A percentile compares a stretch with the other conserved stretches of the same genome.
Evolutionary conservation across 2,329 filamentous ascomycete species (phyloP).

Genomic region (Ceratocystis papillata): DNA sequence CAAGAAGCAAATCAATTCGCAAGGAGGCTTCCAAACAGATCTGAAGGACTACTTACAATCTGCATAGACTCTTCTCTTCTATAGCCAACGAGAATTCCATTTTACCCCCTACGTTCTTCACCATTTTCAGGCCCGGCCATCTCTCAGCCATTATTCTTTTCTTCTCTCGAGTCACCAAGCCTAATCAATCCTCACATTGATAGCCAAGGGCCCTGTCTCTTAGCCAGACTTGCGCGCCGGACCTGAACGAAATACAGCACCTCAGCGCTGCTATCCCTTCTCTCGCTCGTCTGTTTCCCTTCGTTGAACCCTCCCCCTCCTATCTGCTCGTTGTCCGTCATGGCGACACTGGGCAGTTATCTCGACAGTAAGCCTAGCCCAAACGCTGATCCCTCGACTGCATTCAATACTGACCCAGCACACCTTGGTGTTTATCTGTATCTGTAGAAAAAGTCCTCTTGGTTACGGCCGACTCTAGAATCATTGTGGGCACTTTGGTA

Average conservation of each 20-base stretch:
- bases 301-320: background rate
- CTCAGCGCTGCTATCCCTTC: background rate
- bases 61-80: background rate
- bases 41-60: background rate
- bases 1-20: background rate
- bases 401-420: background rate
- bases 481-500: constrained; percentile 68
- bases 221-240: background rate
- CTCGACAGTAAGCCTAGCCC: constrained; percentile 34
- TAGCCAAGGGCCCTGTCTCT: background rate
- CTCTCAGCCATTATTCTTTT: background rate
- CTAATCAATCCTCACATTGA: background rate
- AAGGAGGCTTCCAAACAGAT: background rate
- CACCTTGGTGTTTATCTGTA: background rate
- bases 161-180: background rate
- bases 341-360: constrained; percentile 39
- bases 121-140: too few relatives aligned
- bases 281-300: background rate
- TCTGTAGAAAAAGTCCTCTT: constrained; percentile 75
- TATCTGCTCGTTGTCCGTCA: constrained; percentile 25
- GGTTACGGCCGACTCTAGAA: constrained; percentile 84
- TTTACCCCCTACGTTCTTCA: background rate
- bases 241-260: background rate
- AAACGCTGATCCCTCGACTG: background rate
- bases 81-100: background rate